These are phyloP conservation scores for Artemisia annua DNA, from an alignment of 129 eudicot genomes.

Conservation along the genomic window DNA sequence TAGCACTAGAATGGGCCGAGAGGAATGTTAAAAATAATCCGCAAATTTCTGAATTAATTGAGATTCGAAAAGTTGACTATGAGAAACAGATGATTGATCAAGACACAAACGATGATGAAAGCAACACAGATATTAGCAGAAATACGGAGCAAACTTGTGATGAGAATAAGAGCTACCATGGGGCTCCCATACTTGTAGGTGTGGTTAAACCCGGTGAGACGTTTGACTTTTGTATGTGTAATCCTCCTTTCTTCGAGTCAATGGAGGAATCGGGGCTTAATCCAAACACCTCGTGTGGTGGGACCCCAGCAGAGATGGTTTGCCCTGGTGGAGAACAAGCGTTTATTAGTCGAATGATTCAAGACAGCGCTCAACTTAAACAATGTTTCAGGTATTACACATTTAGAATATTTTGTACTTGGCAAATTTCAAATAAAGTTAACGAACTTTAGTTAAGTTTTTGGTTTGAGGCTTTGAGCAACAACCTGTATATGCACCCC, in stretches of 20 bases:
- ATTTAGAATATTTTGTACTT: not conserved
- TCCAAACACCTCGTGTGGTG: conserved; percentile 98
- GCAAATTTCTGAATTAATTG: conserved; percentile 67
- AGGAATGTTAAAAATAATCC: conserved; percentile 79
- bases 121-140: not conserved
- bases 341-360: conserved; percentile 74
- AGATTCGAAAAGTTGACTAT: conserved; percentile 60
- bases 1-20: conserved; percentile 87
- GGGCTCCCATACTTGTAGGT: conserved; percentile 68
- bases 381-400: conserved; percentile 59
- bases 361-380: conserved; percentile 69
- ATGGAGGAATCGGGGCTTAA: conserved; percentile 86
- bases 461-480: not conserved
- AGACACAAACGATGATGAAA: conserved; percentile 26
- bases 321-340: conserved; percentile 94
- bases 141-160: not conserved
- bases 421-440: not conserved
- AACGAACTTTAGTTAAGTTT: no score
- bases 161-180: conserved; percentile 39
- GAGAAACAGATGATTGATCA: conserved; percentile 23
- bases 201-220: conserved; percentile 69
- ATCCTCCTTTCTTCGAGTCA: conserved; percentile 94
- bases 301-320: conserved; percentile 91
- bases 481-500: no score
- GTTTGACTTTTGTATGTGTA: conserved; percentile 98